Conservation (phyloP, 1,139 yeast genomes). For the Suhomyces atakaporum region DNA sequence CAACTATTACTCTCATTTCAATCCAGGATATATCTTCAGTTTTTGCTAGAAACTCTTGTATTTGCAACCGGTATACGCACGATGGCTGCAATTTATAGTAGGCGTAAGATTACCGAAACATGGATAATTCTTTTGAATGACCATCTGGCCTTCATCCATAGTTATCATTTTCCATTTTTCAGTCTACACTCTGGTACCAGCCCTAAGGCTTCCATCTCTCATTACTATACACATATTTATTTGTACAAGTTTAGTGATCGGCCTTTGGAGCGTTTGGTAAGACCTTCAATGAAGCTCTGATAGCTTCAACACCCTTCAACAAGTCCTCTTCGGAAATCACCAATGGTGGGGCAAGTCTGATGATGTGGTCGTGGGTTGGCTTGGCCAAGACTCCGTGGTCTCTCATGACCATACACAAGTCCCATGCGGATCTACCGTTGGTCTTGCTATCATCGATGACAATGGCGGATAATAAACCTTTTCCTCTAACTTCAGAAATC, state of each 20-base stretch:
- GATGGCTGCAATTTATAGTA: slow-evolving; percentile 6
- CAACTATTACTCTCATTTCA: too few relatives aligned
- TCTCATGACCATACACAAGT: slow-evolving; percentile 86
- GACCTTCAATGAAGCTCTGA: slow-evolving; percentile 59
- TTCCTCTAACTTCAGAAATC: slow-evolving; percentile 89
- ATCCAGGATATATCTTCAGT: too few relatives aligned
- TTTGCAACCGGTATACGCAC: slow-evolving; percentile 10
- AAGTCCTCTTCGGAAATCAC: slow-evolving; percentile 88
- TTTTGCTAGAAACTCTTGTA: too few relatives aligned
- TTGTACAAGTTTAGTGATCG: slow-evolving; percentile 33
- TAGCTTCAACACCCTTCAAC: slow-evolving; percentile 75
- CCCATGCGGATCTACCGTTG: slow-evolving; percentile 95
- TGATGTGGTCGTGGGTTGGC: slow-evolving; percentile 95
- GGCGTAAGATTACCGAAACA: too few relatives aligned
- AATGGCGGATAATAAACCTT: slow-evolving; percentile 86
- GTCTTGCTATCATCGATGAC: slow-evolving; percentile 85
- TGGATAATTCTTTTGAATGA: too few relatives aligned
- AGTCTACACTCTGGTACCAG: too few relatives aligned
- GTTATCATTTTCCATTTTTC: too few relatives aligned
- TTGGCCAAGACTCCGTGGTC: slow-evolving; percentile 89
- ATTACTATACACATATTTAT: slow-evolving; percentile 6
- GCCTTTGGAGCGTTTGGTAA: slow-evolving; percentile 56
- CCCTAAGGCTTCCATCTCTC: slow-evolving; percentile 2
- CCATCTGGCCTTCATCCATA: too few relatives aligned
- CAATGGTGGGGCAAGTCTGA: slow-evolving; percentile 94